Evolutionary conservation across 1,139 yeast genomes (phyloP), one percentile per base, ranked within the genome.

Genomic region (Wickerhamomyces sp.): DNA sequence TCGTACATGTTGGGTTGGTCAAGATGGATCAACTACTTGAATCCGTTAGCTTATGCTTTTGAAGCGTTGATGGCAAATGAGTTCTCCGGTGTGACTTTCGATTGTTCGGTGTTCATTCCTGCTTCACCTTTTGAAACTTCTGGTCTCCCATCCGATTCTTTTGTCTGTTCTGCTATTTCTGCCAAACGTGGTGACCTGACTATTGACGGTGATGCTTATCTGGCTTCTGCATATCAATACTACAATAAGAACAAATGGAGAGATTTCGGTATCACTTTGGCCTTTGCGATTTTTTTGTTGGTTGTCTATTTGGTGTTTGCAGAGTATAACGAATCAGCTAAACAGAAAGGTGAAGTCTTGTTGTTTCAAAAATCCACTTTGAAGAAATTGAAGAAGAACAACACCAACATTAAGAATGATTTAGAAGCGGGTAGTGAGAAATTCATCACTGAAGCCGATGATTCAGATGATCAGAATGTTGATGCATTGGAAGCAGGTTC

Each of bases 331-430:
- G 81, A 78, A 51, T 86, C 88, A 55, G 76, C 85, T 16, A 74
- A 78, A 62, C 88, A 85, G 55, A 82, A 78, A 64, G 95, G 95
- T 63, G 95, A 86, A 62, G 72, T 84, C 35, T 66, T 83, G 39
- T 71, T 85, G 29, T 86, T 77, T 66, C 80, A 78, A 42, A 58
- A 65, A 32, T 66, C 78, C 4, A 45, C 61, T 33, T 53, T 66
- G 32, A 60, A 49, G 29, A 58, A 55, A 33, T 44, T 64, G 44
- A 60, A 54, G 43, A 58, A 61, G 40, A 30, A 46, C 18, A 25
- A 37, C 14, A 23, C 19, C 7, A 31, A 28, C 16, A n/a, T 29
- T 8, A 35, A 35, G 26, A 40, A 41, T 32, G 59, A 58, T 36
- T 32, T 49, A 19, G 62, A 57, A 42, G 42, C 47, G 18, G 52